Evolutionary conservation across 1,284 basidiomycete species (phyloP), one percentile per base, ranked within the genome.

Genomic region (Sporisorium scitamineum): DNA sequence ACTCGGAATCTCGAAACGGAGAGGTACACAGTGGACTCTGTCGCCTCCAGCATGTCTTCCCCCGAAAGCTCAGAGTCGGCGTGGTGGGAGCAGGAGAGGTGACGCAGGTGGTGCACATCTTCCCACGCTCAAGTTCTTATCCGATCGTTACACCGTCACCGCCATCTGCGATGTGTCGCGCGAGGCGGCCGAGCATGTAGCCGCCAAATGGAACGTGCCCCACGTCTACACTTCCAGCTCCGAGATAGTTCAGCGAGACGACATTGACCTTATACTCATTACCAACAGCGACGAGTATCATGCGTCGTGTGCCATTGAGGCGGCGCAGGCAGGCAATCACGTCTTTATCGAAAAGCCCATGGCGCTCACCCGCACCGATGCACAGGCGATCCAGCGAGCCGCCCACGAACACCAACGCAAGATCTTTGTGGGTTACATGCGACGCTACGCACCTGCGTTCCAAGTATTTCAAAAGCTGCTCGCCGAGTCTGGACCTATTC

Each of bases 351-450:
- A 81, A 48, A 81, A 81, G 61, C 80, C 80, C 6, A 72, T 81
- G 75, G 72, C 76, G 5, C 70, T 80, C 31, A 78, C 70, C 29
- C 61, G 61, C 5, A 26, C 54, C 45, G 72, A 81, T 47, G 80
- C 73, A 14, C n/a, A 48, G 13, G 48, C 54, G 27, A 67, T 81
- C 24, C 51, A 73, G 22, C 37, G 55, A 2, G 70, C 79, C 2
- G 72, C 72, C 0, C 24, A 68, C 7, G 22, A 57, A 1, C 61
- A 67, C 45, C 52, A 57, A 24, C 70, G 80, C 48, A 61, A 85
- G 47, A 79, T 86, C 42, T 77, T 84, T 66, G 84, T 87, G 8
- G 87, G 86, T 6, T 86, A 86, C 64, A 87, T 87, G 86, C 75
- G 87, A 37, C 77, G 87, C 10, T 87, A 86, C 59, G 85, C 87